Conservation (phyloP, 2,329 filamentous ascomycete genomes). For the Ambrosiella xylebori region DNA sequence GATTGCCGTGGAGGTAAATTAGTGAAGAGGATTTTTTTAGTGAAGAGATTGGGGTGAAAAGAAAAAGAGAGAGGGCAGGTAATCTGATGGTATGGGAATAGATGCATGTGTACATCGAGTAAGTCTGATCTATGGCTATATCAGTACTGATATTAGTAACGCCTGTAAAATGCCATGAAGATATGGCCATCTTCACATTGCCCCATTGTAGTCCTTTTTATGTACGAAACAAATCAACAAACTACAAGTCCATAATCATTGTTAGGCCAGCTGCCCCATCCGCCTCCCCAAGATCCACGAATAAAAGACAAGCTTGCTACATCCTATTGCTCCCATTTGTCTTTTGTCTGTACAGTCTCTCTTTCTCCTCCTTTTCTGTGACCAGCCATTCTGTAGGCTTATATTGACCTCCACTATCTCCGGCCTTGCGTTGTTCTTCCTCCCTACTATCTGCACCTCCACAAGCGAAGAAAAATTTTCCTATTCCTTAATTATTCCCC, state of each 20-base stretch:
- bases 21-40: neutral
- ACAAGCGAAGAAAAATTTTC: too few species aligned
- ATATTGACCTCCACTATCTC: neutral
- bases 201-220: too few species aligned
- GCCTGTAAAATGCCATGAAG: too few species aligned
- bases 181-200: too few species aligned
- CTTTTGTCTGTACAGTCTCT: neutral
- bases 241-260: too few species aligned
- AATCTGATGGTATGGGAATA: neutral
- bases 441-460: too few species aligned
- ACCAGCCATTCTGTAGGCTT: neutral
- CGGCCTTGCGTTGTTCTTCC: too few species aligned
- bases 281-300: neutral
- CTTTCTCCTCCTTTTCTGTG: neutral
- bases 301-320: slow-evolving; percentile 8
- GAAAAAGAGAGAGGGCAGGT: neutral
- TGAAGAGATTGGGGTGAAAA: neutral
- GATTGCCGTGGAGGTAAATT: neutral
- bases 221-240: too few species aligned
- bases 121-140: too few species aligned
- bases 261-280: neutral
- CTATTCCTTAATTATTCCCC: too few species aligned
- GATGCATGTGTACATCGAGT: too few species aligned
- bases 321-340: slow-evolving; percentile 2
- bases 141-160: too few species aligned